phyloP scores from a whole-genome alignment of 768 basidiomycete species.

The Tulasnella calospora region DNA sequence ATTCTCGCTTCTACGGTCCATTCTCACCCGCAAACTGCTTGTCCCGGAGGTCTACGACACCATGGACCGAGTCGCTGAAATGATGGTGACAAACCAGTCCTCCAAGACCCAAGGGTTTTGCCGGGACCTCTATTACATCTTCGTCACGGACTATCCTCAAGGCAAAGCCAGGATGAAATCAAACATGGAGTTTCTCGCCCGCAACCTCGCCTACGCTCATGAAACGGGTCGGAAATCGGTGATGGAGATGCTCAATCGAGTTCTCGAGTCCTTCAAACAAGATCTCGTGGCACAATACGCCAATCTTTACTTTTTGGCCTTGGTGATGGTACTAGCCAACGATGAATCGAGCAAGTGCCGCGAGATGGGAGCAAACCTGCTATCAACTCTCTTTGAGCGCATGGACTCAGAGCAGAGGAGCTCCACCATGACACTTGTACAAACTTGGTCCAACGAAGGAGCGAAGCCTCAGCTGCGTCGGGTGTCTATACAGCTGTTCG shows the following conservation, averaged over 20 bases:
- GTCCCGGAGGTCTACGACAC: constrained; percentile 96
- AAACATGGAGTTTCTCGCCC: constrained; percentile 86
- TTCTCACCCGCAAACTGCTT: constrained; percentile 85
- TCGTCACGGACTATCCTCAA: constrained; percentile 95
- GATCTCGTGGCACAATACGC: constrained; percentile 70
- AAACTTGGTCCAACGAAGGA: constrained; percentile 68
- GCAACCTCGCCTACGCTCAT: constrained; percentile 84
- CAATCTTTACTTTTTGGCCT: constrained; percentile 82
- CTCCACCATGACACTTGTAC: constrained; percentile 62
- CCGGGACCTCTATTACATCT: constrained; percentile 82
- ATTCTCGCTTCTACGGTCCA: constrained; percentile 83
- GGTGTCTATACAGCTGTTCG: constrained; percentile 77
- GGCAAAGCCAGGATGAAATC: constrained; percentile 83
- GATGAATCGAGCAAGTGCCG: constrained; percentile 87
- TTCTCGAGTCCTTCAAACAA: constrained; percentile 78
- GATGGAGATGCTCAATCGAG: constrained; percentile 82
- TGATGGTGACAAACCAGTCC: constrained; percentile 92
- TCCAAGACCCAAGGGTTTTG: constrained; percentile 86
- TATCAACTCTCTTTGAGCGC: constrained; percentile 68
- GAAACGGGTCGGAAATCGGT: constrained; percentile 91
- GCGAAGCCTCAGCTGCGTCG: constrained; percentile 58
- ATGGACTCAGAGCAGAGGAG: constrained; percentile 57
- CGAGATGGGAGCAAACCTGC: constrained; percentile 77
- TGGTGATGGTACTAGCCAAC: constrained; percentile 91
- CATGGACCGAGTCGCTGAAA: constrained; percentile 87